phyloP scores from a whole-genome alignment of 2,329 filamentous ascomycete genomes.

The Ceratocystis eucalypticola region DNA sequence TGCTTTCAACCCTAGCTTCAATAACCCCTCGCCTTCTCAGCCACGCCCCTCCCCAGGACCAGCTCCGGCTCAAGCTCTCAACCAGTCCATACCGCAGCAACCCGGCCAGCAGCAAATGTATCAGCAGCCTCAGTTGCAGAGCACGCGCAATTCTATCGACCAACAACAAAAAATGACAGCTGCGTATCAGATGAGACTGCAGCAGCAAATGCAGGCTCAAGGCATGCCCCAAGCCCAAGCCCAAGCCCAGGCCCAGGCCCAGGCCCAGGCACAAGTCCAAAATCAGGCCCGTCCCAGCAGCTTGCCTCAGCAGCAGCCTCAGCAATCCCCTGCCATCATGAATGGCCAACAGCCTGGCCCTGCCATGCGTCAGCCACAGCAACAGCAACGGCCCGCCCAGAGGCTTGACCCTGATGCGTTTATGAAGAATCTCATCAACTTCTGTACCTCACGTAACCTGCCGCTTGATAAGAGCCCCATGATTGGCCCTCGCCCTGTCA shows the following conservation, averaged over 20 bases:
- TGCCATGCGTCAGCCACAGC: conserved; percentile 38
- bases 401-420: conserved; percentile 52
- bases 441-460: conserved; percentile 61
- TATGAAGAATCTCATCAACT: conserved; percentile 60
- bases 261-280: conserved; percentile 21
- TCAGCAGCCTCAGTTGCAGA: conserved; percentile 15
- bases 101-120: conserved; percentile 30
- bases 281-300: conserved; percentile 23
- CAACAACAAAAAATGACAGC: conserved; percentile 58
- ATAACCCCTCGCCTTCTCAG: conserved; percentile 39
- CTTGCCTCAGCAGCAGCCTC: conserved; percentile 11
- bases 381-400: conserved; percentile 33
- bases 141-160: conserved; percentile 33
- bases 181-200: conserved; percentile 70
- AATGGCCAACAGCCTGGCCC: conserved; percentile 23
- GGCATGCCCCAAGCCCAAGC: conserved; percentile 23
- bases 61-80: conserved; percentile 35
- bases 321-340: conserved; percentile 13
- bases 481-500: conserved; percentile 59
- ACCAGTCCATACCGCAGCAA: conserved; percentile 43
- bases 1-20: conserved; percentile 46
- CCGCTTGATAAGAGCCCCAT: conserved; percentile 62
- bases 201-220: conserved; percentile 48
- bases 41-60: conserved; percentile 42
- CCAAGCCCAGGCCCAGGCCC: conserved; percentile 12